Conservation (phyloP, 345 rosid genomes). For the Syzygium aromaticum region DNA sequence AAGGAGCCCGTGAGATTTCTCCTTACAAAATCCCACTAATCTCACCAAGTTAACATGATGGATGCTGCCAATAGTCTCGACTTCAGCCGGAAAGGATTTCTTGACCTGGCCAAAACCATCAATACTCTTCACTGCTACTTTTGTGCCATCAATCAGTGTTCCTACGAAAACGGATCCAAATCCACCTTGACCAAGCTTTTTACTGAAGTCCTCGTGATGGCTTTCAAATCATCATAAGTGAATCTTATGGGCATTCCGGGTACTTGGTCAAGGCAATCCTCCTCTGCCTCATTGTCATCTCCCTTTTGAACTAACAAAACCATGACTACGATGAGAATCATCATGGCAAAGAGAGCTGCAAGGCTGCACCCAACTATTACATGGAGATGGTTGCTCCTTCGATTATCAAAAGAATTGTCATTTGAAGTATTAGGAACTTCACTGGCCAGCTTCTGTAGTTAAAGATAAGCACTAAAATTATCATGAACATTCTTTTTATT, state of each 20-base stretch:
- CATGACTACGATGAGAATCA: too few species aligned
- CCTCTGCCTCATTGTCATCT: background rate
- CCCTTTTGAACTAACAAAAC: too few species aligned
- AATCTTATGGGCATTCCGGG: background rate
- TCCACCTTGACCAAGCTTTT: slow-evolving; percentile 12
- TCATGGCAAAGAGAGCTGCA: too few species aligned
- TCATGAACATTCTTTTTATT: too few species aligned
- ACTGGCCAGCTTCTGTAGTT: too few species aligned
- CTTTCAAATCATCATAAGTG: background rate
- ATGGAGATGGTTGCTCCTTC: too few species aligned
- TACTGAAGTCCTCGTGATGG: slow-evolving; percentile 4
- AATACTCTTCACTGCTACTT: slow-evolving; percentile 22
- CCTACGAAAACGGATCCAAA: slow-evolving; percentile 22
- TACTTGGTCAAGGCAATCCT: background rate
- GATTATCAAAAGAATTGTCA: too few species aligned
- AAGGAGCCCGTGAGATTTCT: slow-evolving; percentile 15
- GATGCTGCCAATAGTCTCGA: slow-evolving; percentile 17
- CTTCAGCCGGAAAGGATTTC: slow-evolving; percentile 19
- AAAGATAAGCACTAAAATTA: too few species aligned
- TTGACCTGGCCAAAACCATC: slow-evolving; percentile 10
- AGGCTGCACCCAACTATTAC: too few species aligned
- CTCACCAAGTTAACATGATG: slow-evolving; percentile 5
- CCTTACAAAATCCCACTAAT: slow-evolving; percentile 17
- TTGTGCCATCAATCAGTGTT: too few species aligned
- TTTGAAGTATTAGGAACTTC: too few species aligned